Evolutionary conservation across 2,329 filamentous ascomycete genomes (phyloP).

Genomic region (Verticillium klebahnii): DNA sequence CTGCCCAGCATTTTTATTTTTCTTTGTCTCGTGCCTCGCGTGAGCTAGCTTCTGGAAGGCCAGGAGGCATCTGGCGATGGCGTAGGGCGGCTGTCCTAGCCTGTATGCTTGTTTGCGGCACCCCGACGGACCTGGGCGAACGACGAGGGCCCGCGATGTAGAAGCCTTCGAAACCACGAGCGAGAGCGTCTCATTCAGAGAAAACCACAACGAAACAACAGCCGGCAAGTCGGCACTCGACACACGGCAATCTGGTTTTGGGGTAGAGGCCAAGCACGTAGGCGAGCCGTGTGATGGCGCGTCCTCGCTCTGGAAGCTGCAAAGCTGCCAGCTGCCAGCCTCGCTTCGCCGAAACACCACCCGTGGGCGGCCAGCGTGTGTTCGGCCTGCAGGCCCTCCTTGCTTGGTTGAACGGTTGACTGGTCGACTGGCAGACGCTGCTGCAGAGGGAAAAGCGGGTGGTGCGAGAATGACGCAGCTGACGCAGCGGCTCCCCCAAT

Average conservation of each 20-base stretch:
- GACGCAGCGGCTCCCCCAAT: not conserved
- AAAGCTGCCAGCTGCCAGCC: not conserved
- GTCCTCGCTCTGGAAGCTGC: not conserved
- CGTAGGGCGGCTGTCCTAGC: no score
- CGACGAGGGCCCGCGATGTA: no score
- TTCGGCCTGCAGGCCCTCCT: not conserved
- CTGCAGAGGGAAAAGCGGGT: not conserved
- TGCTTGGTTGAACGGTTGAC: not conserved
- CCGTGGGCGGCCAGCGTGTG: no score
- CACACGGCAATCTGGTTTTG: not conserved
- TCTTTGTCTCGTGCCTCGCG: not conserved
- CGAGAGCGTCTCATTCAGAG: no score
- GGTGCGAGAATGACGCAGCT: slow-evolving; percentile 3
- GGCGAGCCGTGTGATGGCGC: no score
- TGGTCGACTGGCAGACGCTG: not conserved
- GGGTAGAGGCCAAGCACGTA: no score
- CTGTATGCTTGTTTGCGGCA: no score
- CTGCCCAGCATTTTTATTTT: not conserved
- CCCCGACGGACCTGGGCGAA: no score
- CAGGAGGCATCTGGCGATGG: no score
- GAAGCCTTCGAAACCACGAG: no score
- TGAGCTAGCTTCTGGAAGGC: not conserved
- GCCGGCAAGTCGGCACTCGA: not conserved
- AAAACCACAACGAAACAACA: no score
- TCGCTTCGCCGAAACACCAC: not conserved